Evolutionary conservation across 495 filamentous ascomycete genomes (phyloP).

Genomic region (Penicillium soppii): DNA sequence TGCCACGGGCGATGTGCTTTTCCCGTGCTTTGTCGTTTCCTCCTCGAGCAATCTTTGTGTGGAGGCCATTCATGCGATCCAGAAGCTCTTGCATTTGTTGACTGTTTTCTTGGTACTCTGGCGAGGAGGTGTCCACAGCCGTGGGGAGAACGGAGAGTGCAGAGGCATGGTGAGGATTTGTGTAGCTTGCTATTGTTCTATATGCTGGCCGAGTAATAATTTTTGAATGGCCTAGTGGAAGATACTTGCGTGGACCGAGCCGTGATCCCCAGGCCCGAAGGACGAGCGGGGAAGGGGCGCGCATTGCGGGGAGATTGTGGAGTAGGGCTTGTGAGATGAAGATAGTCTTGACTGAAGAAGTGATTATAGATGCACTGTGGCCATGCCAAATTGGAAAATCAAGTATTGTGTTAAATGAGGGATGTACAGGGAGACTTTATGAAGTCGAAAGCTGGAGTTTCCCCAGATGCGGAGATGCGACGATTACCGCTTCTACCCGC

Average conservation of each 20-base stretch:
- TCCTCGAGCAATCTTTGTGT: slow-evolving; percentile 67
- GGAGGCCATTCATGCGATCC: slow-evolving; percentile 63
- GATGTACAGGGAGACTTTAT: not conserved
- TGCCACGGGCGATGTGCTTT: slow-evolving; percentile 83
- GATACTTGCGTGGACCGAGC: slow-evolving; percentile 11
- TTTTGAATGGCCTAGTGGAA: slow-evolving; percentile 6
- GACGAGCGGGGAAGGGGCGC: slow-evolving; percentile 35
- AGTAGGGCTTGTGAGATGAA: slow-evolving; percentile 5
- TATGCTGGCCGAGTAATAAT: not conserved
- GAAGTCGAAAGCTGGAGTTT: slow-evolving; percentile 19
- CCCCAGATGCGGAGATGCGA: slow-evolving; percentile 41
- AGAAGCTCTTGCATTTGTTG: slow-evolving; percentile 73
- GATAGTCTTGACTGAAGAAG: not conserved
- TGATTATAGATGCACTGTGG: not conserved
- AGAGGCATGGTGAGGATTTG: slow-evolving; percentile 63
- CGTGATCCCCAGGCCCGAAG: slow-evolving; percentile 34
- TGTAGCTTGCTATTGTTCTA: slow-evolving; percentile 56
- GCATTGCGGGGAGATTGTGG: slow-evolving; percentile 34
- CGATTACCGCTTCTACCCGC: slow-evolving; percentile 44
- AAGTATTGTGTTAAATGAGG: not conserved
- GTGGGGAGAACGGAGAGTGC: slow-evolving; percentile 78
- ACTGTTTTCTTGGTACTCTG: slow-evolving; percentile 81
- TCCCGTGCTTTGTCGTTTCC: slow-evolving; percentile 81
- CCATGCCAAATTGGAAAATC: not conserved
- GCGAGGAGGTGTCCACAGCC: slow-evolving; percentile 70